Percentiles rank a stretch among this genome's conserved stretches.
phyloP scores from a whole-genome alignment of 1,284 basidiomycete genomes.

The Ustilago lituana region DNA sequence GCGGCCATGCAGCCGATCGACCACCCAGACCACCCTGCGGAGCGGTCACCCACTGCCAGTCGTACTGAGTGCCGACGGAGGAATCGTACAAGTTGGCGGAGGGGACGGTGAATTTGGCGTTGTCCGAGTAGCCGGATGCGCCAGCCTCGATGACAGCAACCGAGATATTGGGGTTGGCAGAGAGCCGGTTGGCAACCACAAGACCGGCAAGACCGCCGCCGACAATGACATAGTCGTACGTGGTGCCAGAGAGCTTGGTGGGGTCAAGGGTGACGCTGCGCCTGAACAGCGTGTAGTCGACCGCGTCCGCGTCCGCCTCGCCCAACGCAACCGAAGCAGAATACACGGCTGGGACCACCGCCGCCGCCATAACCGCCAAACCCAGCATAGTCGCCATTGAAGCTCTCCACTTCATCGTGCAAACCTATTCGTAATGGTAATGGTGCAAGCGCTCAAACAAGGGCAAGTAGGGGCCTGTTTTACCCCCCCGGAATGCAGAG shows the following conservation, averaged over 20 bases:
- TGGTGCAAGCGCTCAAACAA: no score
- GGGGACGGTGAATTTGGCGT: constrained; percentile 40
- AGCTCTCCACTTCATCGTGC: no score
- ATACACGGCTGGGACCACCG: no score
- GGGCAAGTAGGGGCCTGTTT: no score
- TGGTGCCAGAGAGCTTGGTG: constrained; percentile 24
- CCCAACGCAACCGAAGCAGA: no score
- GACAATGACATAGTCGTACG: constrained; percentile 67
- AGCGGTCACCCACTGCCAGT: constrained; percentile 56
- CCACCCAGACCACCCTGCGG: constrained; percentile 31
- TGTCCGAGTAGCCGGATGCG: constrained; percentile 27
- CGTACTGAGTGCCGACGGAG: constrained; percentile 37
- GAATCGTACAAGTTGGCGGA: constrained; percentile 56
- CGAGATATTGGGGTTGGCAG: constrained; percentile 50
- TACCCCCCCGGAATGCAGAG: no score
- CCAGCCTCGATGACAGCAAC: constrained; percentile 71
- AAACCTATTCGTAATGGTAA: no score
- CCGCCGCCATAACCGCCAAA: no score
- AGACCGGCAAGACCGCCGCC: constrained; percentile 73
- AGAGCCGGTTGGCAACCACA: constrained; percentile 55
- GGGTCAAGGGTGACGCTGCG: constrained; percentile 28
- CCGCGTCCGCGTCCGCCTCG: no score
- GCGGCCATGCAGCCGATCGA: constrained; percentile 15
- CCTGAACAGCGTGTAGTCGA: constrained; percentile 28
- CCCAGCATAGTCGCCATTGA: no score